These are phyloP conservation scores for Xylaria nigripes DNA, from an alignment of 495 filamentous ascomycete genomes.

Conservation along the genomic window DNA sequence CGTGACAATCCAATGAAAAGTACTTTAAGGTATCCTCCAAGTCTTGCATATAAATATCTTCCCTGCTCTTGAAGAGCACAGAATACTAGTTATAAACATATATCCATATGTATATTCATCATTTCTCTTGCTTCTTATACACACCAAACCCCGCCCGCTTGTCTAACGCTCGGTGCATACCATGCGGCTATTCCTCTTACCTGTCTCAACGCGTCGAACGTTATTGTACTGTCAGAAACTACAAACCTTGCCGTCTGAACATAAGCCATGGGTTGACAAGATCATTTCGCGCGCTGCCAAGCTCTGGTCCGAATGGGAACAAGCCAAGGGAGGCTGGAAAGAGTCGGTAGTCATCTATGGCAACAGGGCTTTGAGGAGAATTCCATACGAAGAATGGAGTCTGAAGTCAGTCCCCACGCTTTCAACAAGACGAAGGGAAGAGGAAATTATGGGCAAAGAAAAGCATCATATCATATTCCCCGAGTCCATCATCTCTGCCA, in stretches of 20 bases:
- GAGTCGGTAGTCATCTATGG: slow-evolving; percentile 76
- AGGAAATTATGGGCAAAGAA: slow-evolving; percentile 54
- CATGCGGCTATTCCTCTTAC: slow-evolving; percentile 94
- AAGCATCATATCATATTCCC: slow-evolving; percentile 76
- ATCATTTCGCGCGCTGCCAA: slow-evolving; percentile 58
- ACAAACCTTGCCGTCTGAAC: slow-evolving; percentile 34
- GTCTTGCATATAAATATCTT: no score
- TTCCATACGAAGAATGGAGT: slow-evolving; percentile 96
- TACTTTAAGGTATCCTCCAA: no score
- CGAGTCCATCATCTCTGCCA: slow-evolving; percentile 52
- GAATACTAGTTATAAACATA: neutral
- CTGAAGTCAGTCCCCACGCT: slow-evolving; percentile 89
- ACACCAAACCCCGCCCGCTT: neutral
- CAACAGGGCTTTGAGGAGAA: slow-evolving; percentile 72
- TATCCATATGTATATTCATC: neutral
- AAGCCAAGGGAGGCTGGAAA: slow-evolving; percentile 77
- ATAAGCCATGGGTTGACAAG: slow-evolving; percentile 53
- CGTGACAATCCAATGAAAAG: no score
- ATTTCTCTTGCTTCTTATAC: neutral
- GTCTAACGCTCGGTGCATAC: slow-evolving; percentile 20
- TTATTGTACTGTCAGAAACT: slow-evolving; percentile 86
- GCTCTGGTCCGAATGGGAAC: slow-evolving; percentile 83
- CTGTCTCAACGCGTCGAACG: slow-evolving; percentile 84
- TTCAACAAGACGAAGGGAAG: slow-evolving; percentile 53
- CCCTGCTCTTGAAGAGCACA: no score